Conservation (phyloP, 1,284 basidiomycete species). For the Macrocystidia cucumis region DNA sequence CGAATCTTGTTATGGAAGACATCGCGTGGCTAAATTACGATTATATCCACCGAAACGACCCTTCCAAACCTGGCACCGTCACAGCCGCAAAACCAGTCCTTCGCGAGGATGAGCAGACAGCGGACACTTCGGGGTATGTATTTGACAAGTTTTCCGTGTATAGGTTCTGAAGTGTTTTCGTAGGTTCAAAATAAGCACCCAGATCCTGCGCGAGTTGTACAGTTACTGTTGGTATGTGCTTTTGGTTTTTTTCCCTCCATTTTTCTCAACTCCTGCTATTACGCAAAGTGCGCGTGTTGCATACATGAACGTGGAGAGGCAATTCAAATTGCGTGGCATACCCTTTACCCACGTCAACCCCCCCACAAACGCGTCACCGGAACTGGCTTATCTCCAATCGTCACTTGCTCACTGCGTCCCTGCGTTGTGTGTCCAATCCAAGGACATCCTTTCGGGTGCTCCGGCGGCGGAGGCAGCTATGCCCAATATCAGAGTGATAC, state of each 20-base stretch:
- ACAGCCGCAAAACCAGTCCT: constrained; percentile 14
- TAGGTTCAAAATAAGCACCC: constrained; percentile 64
- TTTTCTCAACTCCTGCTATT: constrained; percentile 1
- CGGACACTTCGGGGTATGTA: constrained; percentile 16
- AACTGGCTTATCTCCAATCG: constrained; percentile 52
- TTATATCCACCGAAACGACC: constrained; percentile 42
- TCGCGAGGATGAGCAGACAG: constrained; percentile 10
- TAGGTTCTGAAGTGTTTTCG: constrained; percentile 5
- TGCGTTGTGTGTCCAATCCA: constrained; percentile 74
- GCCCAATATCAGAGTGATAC: constrained; percentile 84
- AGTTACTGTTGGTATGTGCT: constrained; percentile 68
- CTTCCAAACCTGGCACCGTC: constrained; percentile 17
- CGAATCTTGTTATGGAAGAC: constrained; percentile 59
- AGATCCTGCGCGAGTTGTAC: constrained; percentile 66
- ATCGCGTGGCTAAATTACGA: constrained; percentile 72
- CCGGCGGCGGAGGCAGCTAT: constrained; percentile 84
- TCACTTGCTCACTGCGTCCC: constrained; percentile 70
- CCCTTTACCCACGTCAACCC: constrained; percentile 73
- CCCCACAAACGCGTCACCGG: constrained; percentile 33
- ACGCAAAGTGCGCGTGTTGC: constrained; percentile 75
- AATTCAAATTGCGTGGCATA: constrained; percentile 78
- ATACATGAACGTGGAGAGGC: constrained; percentile 81
- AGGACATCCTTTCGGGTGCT: constrained; percentile 73
- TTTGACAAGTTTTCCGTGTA: background rate
- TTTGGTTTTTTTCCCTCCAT: background rate